phyloP scores from a whole-genome alignment of 2,329 filamentous ascomycete species.

The Sarocladium oryzae region DNA sequence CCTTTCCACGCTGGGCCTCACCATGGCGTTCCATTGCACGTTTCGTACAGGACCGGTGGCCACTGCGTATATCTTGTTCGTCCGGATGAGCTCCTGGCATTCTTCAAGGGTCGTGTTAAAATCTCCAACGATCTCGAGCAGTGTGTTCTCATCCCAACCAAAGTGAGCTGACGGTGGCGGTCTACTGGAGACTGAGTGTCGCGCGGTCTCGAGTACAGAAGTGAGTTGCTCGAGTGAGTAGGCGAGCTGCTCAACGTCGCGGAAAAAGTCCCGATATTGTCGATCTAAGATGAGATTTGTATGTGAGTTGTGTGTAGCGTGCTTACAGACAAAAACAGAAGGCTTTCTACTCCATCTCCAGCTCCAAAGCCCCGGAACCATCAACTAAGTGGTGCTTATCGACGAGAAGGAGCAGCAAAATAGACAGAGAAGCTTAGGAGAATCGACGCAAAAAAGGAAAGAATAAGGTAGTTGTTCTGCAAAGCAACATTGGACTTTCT shows the following conservation, averaged over 20 bases:
- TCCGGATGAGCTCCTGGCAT: slow-evolving; percentile 21
- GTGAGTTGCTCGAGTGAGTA: slow-evolving; percentile 25
- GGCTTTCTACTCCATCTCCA: too few relatives aligned
- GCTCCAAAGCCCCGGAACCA: too few relatives aligned
- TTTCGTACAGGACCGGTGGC: slow-evolving; percentile 22
- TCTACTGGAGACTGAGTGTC: slow-evolving; percentile 18
- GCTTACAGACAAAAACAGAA: too few relatives aligned
- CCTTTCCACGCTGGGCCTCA: slow-evolving; percentile 25
- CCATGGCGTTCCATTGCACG: slow-evolving; percentile 29
- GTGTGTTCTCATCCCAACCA: slow-evolving; percentile 23
- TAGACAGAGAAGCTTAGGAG: too few relatives aligned
- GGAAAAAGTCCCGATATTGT: slow-evolving; percentile 27
- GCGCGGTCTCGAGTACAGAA: slow-evolving; percentile 21
- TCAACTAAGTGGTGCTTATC: too few relatives aligned
- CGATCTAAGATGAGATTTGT: slow-evolving; percentile 14
- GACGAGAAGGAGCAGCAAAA: too few relatives aligned
- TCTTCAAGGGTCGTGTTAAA: slow-evolving; percentile 24
- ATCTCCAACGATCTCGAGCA: slow-evolving; percentile 21
- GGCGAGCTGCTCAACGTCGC: slow-evolving; percentile 23
- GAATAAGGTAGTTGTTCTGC: too few relatives aligned
- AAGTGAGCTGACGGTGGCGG: slow-evolving; percentile 13
- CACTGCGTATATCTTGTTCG: slow-evolving; percentile 23
- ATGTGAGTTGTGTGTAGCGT: too few relatives aligned
- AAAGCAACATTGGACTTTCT: too few relatives aligned
- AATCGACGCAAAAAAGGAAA: too few relatives aligned